Evolutionary conservation across 73 alveolate genomes (phyloP), one percentile per base, ranked within the genome.

Genomic region (Paramecium pentaurelia): DNA sequence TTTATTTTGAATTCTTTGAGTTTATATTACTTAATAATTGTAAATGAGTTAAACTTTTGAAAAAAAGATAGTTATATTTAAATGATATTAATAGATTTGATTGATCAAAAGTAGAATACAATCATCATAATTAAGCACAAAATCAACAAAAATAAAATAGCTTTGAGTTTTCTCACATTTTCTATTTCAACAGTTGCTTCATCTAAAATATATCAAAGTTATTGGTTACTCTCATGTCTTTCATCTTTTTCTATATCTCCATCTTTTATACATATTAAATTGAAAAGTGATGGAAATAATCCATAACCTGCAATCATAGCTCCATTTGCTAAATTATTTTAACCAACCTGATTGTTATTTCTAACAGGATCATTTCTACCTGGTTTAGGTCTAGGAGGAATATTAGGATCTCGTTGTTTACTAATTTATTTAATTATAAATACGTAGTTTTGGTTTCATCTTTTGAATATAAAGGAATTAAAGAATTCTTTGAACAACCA

Each of bases 401-500:
- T 51, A 38, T 80, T 77, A 32, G 77, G 93, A 45, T 70, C 77
- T 7, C 93, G 84, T n/a, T 37, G 49, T 45, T 80, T 80, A 11
- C 83, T 89, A 28, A 27, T 73, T 47, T 73, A 37, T 11, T 11
- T 2, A 6, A 14, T 16, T 73, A n/a, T 0, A 30, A 12, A 20
- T 73, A 73, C 87, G 37, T 73, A 25, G 60, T 16, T 44, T 73
- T 73, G 1, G 60, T 25, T 44, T 60, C 93, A 60, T 95, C 96
- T 42, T 95, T 93, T 2, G 97, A 77, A 92, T 97, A 98, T 12
- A 98, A 87, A 10, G 99, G 99, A 44, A 95, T 98, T 30, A 96
- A 71, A 45, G 97, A 92, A 83, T 96, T 97, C 37, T 90, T 93
- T 30, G 99, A 89, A 30, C 97, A 94, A 27, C 98, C 98, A 91